Percentiles rank a stretch among this genome's conserved stretches.
These are phyloP conservation scores for Dimocarpus longan DNA, from an alignment of 345 rosid species.

Conservation along the genomic window DNA sequence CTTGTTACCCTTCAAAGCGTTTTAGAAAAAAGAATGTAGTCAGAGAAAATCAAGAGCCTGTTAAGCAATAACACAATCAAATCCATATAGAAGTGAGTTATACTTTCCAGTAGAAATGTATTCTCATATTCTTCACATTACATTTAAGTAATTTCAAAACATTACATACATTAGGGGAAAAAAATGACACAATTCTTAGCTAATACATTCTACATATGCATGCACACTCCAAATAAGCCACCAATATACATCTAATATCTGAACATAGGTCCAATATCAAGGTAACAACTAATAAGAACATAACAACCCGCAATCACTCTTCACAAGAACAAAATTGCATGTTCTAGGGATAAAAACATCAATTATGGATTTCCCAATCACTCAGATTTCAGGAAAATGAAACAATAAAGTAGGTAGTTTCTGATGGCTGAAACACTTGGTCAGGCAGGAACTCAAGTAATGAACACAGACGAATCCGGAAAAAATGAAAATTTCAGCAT, in stretches of 20 bases:
- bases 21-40: neutral
- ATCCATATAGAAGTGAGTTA: slow-evolving; percentile 9
- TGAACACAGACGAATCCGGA: neutral
- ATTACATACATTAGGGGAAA: neutral
- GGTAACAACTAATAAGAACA: neutral
- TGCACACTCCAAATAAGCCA: neutral
- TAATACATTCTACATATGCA: neutral
- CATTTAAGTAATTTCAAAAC: neutral
- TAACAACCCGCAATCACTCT: neutral
- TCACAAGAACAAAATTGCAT: neutral
- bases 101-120: slow-evolving; percentile 7
- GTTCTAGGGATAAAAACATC: neutral
- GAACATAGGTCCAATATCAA: neutral
- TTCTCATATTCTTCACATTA: slow-evolving; percentile 1
- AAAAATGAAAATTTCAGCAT: neutral
- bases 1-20: slow-evolving; percentile 16
- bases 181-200: neutral
- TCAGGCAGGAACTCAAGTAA: neutral
- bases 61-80: slow-evolving; percentile 5
- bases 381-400: neutral
- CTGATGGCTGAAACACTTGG: neutral
- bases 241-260: no score
- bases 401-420: neutral
- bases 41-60: slow-evolving; percentile 11
- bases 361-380: neutral